Evolutionary conservation across 2,329 filamentous ascomycete species (phyloP).

Genomic region (Aspergillus versicolor): DNA sequence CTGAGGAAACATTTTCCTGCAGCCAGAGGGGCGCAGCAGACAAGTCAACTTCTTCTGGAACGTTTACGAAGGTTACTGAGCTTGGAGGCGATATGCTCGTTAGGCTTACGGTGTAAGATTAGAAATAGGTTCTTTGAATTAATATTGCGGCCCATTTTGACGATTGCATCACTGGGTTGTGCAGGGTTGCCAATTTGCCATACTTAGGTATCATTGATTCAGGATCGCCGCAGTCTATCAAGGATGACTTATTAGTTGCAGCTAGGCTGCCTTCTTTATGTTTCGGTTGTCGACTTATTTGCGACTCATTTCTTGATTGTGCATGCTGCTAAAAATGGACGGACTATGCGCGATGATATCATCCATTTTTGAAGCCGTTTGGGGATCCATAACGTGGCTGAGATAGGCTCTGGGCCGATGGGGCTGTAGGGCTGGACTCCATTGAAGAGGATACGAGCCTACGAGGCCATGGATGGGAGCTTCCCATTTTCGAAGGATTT

Average conservation of each 20-base stretch:
- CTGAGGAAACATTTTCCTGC: neutral
- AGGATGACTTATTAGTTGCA: neutral
- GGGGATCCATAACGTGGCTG: slow-evolving; percentile 2
- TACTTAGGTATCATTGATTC: neutral
- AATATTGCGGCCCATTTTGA: neutral
- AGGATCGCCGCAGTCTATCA: neutral
- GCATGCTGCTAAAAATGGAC: slow-evolving; percentile 1
- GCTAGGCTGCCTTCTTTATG: neutral
- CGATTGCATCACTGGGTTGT: neutral
- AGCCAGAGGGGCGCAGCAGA: too few species aligned
- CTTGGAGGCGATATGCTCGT: neutral
- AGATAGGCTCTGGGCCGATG: neutral
- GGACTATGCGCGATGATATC: neutral
- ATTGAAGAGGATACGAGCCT: neutral
- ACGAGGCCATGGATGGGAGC: neutral
- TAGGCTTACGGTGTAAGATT: too few species aligned
- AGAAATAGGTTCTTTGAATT: too few species aligned
- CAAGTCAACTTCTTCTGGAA: neutral
- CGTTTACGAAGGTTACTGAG: neutral
- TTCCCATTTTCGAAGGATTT: neutral
- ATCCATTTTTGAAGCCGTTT: neutral
- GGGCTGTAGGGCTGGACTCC: slow-evolving; percentile 5
- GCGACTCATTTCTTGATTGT: neutral
- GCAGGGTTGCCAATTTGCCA: neutral
- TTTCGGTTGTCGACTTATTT: neutral